A percentile compares a stretch with the other conserved stretches of the same genome.
Evolutionary conservation across 2,329 filamentous ascomycete species (phyloP).

Genomic region (Botrytis deweyae): DNA sequence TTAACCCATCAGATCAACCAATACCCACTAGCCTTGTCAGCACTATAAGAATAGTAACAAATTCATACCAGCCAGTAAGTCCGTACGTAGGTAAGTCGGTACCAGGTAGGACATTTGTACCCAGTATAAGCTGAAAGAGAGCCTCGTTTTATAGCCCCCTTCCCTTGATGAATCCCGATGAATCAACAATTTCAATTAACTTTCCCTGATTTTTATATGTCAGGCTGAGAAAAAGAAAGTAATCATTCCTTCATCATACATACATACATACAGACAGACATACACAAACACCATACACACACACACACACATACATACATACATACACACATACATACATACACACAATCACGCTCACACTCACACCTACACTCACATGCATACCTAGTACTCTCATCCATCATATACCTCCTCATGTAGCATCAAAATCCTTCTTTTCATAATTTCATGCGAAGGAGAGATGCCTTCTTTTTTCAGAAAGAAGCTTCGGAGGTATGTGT

Average conservation of each 20-base stretch:
- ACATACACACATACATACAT: neutral
- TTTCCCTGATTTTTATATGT: neutral
- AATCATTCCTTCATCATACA: neutral
- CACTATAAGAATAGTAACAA: conserved; percentile 8
- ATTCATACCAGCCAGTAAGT: neutral
- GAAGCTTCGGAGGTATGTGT: conserved; percentile 14
- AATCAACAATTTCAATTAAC: neutral
- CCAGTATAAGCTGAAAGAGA: neutral
- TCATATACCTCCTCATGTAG: conserved; percentile 2
- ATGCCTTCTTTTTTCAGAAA: conserved; percentile 19
- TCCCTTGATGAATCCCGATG: neutral
- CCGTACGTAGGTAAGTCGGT: neutral
- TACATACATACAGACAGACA: neutral
- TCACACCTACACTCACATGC: neutral
- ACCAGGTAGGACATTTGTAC: neutral
- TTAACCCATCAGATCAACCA: neutral
- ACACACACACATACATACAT: neutral
- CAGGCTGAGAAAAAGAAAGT: neutral
- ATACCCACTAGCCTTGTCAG: conserved; percentile 18
- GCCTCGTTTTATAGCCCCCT: neutral
- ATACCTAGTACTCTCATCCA: neutral
- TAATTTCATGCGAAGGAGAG: neutral
- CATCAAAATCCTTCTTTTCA: neutral
- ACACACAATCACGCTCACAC: too few relatives aligned
- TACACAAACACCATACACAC: neutral